phyloP scores from a whole-genome alignment of 805 yeast genomes.

The Teunomyces tritomae region DNA sequence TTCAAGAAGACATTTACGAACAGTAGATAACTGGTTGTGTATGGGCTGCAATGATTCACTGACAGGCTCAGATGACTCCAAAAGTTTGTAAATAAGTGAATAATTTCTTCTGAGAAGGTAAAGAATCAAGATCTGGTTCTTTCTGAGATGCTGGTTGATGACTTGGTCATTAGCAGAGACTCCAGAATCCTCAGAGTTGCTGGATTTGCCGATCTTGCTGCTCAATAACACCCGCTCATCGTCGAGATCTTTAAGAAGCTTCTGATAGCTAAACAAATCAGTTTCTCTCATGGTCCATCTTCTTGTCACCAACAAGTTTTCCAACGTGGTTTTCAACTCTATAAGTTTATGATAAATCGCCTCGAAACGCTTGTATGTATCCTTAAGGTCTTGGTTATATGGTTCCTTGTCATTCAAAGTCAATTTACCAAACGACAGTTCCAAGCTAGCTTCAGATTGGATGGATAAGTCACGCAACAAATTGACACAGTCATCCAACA shows the following conservation, averaged over 20 bases:
- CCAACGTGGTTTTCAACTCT: conserved; percentile 69
- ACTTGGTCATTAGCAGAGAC: background rate
- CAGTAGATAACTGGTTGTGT: conserved; percentile 91
- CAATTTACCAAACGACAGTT: conserved; percentile 13
- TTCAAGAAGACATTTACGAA: conserved; percentile 84
- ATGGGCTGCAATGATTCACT: conserved; percentile 90
- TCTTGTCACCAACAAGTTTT: conserved; percentile 82
- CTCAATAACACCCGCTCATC: conserved; percentile 54
- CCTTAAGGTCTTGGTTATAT: conserved; percentile 8
- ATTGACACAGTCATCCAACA: conserved; percentile 80
- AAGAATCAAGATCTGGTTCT: conserved; percentile 50
- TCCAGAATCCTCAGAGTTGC: conserved; percentile 11
- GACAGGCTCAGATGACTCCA: conserved; percentile 94
- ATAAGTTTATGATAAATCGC: conserved; percentile 61
- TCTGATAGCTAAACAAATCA: conserved; percentile 82
- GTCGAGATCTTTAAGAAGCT: conserved; percentile 70
- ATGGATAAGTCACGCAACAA: conserved; percentile 66
- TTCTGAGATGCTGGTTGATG: conserved; percentile 12
- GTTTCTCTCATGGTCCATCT: conserved; percentile 98
- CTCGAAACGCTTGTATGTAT: conserved; percentile 29
- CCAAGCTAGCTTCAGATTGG: conserved; percentile 30
- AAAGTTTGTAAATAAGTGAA: conserved; percentile 81
- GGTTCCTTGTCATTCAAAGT: conserved; percentile 17
- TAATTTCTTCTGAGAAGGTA: conserved; percentile 88
- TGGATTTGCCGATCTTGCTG: conserved; percentile 47